A percentile compares a stretch with the other conserved stretches of the same genome.
Evolutionary conservation across 257 asterid species (phyloP).

Genomic region (Striga asiatica): DNA sequence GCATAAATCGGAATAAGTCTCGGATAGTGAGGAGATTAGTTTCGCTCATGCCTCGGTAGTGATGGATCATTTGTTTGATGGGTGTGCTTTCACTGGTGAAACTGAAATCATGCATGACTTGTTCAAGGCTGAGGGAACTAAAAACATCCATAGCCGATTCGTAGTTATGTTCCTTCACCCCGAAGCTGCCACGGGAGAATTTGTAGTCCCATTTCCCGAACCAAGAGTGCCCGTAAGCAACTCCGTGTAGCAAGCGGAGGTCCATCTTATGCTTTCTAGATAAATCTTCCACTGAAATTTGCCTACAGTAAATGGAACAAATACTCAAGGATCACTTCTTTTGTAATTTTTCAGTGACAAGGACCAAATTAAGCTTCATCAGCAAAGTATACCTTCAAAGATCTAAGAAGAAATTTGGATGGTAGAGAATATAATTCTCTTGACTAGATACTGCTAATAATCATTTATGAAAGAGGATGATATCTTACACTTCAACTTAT

Average conservation of each 20-base stretch:
- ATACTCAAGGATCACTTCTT: background rate
- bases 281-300: constrained; percentile 71
- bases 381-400: too few species aligned
- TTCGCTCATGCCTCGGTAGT: constrained; percentile 51
- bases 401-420: background rate
- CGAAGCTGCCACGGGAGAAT: constrained; percentile 81
- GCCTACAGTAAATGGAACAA: constrained; percentile 33
- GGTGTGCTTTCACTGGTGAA: constrained; percentile 21
- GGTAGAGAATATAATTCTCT: background rate
- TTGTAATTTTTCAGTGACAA: background rate
- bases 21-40: constrained; percentile 38
- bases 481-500: background rate
- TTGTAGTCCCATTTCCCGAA: constrained; percentile 85
- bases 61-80: constrained; percentile 36
- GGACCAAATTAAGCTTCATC: background rate
- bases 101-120: constrained; percentile 33
- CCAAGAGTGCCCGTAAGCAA: constrained; percentile 88
- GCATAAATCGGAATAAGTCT: constrained; percentile 68
- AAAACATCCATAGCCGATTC: constrained; percentile 47
- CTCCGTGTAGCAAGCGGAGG: constrained; percentile 66
- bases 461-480: background rate
- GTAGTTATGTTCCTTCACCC: constrained; percentile 64
- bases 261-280: constrained; percentile 72
- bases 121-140: constrained; percentile 61
- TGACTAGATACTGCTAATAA: background rate